These are phyloP conservation scores for Borovskyia barvae DNA, from an alignment of 208 protist species.

Conservation along the genomic window DNA sequence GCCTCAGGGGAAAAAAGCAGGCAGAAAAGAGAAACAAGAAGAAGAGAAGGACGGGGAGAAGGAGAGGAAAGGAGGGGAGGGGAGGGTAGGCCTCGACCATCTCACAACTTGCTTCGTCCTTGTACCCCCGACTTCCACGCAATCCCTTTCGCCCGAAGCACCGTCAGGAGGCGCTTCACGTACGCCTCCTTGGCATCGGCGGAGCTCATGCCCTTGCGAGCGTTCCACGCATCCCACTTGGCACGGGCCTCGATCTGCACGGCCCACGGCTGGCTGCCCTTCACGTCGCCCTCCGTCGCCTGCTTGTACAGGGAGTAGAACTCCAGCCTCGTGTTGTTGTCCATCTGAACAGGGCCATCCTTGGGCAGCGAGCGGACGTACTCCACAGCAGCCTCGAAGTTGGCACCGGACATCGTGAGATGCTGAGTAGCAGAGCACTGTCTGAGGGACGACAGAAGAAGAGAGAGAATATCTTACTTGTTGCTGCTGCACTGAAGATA, in stretches of 20 bases:
- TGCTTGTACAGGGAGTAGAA: constrained; percentile 98
- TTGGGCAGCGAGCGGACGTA: constrained; percentile 84
- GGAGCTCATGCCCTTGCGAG: constrained; percentile 82
- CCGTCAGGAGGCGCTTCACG: constrained; percentile 66
- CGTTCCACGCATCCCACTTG: constrained; percentile 95
- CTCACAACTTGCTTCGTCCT: constrained; percentile 18
- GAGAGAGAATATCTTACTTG: no score
- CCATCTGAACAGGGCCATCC: constrained; percentile 78
- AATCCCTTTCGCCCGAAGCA: constrained; percentile 56
- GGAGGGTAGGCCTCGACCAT: background rate
- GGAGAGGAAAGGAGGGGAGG: background rate
- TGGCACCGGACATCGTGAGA: constrained; percentile 55
- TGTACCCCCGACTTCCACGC: constrained; percentile 51
- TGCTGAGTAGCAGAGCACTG: no score
- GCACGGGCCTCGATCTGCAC: constrained; percentile 91
- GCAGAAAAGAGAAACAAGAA: background rate
- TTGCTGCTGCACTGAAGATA: no score
- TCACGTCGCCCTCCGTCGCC: constrained; percentile 94
- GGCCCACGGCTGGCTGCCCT: constrained; percentile 86
- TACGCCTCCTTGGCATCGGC: constrained; percentile 93
- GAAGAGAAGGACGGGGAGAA: background rate
- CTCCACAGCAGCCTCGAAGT: constrained; percentile 81
- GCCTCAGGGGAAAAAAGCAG: no score
- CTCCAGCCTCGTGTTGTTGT: constrained; percentile 90
- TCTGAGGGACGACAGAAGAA: no score